Evolutionary conservation across 768 basidiomycete genomes (phyloP).

Genomic region (Zangia roseola): DNA sequence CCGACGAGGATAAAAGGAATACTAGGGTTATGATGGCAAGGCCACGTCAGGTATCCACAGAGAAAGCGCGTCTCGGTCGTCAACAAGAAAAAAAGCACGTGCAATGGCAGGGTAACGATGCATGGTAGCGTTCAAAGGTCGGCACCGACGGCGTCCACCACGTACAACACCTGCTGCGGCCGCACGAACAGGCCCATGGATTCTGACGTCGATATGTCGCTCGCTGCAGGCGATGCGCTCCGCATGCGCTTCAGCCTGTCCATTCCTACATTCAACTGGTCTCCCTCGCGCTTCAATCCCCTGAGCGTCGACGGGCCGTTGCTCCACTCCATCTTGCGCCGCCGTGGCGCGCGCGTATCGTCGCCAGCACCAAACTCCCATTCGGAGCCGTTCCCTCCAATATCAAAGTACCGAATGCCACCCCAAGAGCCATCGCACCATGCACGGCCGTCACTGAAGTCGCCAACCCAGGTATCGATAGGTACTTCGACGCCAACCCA

Average conservation of each 20-base stretch:
- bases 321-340: slow-evolving; percentile 25
- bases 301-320: slow-evolving; percentile 38
- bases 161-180: slow-evolving; percentile 84
- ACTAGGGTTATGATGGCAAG: slow-evolving; percentile 13
- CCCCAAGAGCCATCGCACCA: slow-evolving; percentile 88
- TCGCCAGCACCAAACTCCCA: slow-evolving; percentile 62
- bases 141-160: slow-evolving; percentile 76
- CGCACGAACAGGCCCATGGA: slow-evolving; percentile 77
- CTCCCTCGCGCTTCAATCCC: slow-evolving; percentile 55
- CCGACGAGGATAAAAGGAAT: slow-evolving; percentile 10
- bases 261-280: slow-evolving; percentile 40
- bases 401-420: slow-evolving; percentile 82
- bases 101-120: neutral
- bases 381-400: slow-evolving; percentile 53
- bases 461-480: slow-evolving; percentile 50
- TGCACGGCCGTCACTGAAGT: slow-evolving; percentile 57
- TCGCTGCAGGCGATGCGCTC: slow-evolving; percentile 65
- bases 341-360: slow-evolving; percentile 27
- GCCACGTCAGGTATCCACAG: slow-evolving; percentile 9
- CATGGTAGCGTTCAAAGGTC: slow-evolving; percentile 44
- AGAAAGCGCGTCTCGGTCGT: slow-evolving; percentile 11
- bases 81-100: neutral
- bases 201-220: slow-evolving; percentile 59
- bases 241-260: slow-evolving; percentile 57
- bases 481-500: slow-evolving; percentile 95